A percentile compares a stretch with the other conserved stretches of the same genome.
Conservation (phyloP, 2,329 filamentous ascomycete species). For the Aureobasidium sp. region DNA sequence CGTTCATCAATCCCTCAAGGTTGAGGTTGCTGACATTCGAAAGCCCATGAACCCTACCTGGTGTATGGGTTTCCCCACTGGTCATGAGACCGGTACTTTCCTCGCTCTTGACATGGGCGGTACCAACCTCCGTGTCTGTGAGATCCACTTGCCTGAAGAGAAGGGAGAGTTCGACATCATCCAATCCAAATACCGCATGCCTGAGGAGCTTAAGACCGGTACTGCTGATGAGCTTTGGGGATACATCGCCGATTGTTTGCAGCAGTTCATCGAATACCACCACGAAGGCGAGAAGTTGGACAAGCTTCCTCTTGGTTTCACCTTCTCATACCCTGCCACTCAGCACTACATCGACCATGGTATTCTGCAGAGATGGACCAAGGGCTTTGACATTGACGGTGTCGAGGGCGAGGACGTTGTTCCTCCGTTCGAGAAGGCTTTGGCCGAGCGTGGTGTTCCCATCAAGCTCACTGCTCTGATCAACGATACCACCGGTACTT, state of each 20-base stretch:
- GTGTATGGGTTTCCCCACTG: conserved; percentile 85
- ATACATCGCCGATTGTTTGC: conserved; percentile 86
- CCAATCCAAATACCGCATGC: conserved; percentile 93
- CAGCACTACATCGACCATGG: conserved; percentile 93
- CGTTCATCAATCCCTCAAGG: background rate
- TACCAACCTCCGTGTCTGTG: conserved; percentile 90
- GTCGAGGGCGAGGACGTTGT: conserved; percentile 89
- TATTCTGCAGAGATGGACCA: conserved; percentile 90
- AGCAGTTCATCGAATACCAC: conserved; percentile 84
- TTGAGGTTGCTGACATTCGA: background rate
- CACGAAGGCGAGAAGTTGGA: conserved; percentile 60
- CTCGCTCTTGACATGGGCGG: conserved; percentile 93
- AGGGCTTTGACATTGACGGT: conserved; percentile 89
- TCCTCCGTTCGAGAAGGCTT: conserved; percentile 73
- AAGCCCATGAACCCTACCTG: conserved; percentile 97
- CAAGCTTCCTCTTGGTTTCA: conserved; percentile 78
- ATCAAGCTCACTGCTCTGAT: conserved; percentile 91
- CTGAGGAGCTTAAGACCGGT: conserved; percentile 83
- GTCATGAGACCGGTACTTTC: conserved; percentile 79
- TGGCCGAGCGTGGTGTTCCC: conserved; percentile 62
- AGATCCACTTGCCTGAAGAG: conserved; percentile 79
- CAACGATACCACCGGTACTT: conserved; percentile 94
- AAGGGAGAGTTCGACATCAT: conserved; percentile 91
- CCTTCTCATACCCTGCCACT: conserved; percentile 90
- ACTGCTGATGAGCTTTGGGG: conserved; percentile 84